phyloP scores from a whole-genome alignment of 345 rosid genomes.

The Mallotus nudiflorus region DNA sequence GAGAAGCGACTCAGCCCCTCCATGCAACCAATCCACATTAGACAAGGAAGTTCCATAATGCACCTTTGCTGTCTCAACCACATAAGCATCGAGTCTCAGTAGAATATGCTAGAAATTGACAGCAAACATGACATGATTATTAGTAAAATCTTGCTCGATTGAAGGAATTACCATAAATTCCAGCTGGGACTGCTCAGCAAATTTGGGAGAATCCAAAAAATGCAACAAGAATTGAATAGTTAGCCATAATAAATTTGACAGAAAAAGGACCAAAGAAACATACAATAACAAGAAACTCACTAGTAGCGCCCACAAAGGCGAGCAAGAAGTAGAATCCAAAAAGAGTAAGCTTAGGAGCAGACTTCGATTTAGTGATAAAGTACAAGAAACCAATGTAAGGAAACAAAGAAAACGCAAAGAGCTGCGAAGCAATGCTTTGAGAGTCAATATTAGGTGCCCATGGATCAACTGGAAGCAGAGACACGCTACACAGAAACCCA shows the following conservation, averaged over 20 bases:
- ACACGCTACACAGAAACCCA: conserved; percentile 45
- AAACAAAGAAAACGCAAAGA: conserved; percentile 73
- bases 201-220: conserved; percentile 21
- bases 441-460: conserved; percentile 86
- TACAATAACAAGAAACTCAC: conserved; percentile 50
- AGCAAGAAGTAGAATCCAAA: conserved; percentile 96
- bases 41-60: conserved; percentile 81
- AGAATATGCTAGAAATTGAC: not conserved
- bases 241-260: not conserved
- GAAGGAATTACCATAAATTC: conserved; percentile 70
- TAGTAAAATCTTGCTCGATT: conserved; percentile 10
- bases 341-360: conserved; percentile 81
- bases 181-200: conserved; percentile 73
- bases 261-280: not conserved
- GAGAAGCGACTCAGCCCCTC: conserved; percentile 90
- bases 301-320: conserved; percentile 84
- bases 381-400: conserved; percentile 89
- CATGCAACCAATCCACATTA: conserved; percentile 95
- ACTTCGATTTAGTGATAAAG: conserved; percentile 81
- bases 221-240: not conserved
- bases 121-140: not conserved
- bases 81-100: not conserved
- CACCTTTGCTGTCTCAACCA: conserved; percentile 69
- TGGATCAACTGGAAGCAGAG: conserved; percentile 75
- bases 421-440: conserved; percentile 80